Conservation (phyloP, 192 early-diverging fungal genomes). For the Entophlyctis helioformis region DNA sequence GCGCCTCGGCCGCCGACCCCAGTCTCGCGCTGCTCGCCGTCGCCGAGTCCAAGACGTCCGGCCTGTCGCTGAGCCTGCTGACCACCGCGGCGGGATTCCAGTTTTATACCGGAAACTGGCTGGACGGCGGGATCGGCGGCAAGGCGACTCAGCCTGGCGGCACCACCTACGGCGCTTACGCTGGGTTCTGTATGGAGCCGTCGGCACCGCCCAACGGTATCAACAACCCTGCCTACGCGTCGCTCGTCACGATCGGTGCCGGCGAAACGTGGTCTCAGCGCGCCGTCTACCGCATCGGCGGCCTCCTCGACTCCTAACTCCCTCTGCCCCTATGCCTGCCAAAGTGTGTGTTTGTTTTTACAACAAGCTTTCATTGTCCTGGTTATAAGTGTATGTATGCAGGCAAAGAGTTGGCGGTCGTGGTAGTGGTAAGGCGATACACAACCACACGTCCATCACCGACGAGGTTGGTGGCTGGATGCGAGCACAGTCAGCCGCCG, state of each 20-base stretch:
- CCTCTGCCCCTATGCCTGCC: too few relatives aligned
- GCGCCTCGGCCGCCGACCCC: background rate
- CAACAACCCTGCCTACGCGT: conserved; percentile 18
- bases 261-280: conserved; percentile 22
- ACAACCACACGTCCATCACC: too few relatives aligned
- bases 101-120: conserved; percentile 73
- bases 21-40: background rate
- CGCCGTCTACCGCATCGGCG: conserved; percentile 16
- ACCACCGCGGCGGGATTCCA: conserved; percentile 67
- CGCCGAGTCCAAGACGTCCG: conserved; percentile 31
- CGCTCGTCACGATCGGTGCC: conserved; percentile 10
- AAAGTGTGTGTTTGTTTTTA: too few relatives aligned
- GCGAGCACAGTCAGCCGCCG: too few relatives aligned
- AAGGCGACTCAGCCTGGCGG: conserved; percentile 17
- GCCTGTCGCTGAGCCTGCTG: conserved; percentile 46
- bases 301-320: too few relatives aligned
- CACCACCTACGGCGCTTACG: conserved; percentile 32
- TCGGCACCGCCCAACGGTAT: conserved; percentile 28
- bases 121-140: conserved; percentile 36
- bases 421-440: too few relatives aligned
- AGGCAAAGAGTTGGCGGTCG: too few relatives aligned
- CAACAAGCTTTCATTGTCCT: too few relatives aligned
- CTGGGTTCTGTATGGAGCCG: conserved; percentile 55
- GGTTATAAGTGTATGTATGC: too few relatives aligned
- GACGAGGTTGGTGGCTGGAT: too few relatives aligned